Base-by-base conservation (phyloP, 2,329 filamentous ascomycete genomes). In the Monosporascus sp. region DNA sequence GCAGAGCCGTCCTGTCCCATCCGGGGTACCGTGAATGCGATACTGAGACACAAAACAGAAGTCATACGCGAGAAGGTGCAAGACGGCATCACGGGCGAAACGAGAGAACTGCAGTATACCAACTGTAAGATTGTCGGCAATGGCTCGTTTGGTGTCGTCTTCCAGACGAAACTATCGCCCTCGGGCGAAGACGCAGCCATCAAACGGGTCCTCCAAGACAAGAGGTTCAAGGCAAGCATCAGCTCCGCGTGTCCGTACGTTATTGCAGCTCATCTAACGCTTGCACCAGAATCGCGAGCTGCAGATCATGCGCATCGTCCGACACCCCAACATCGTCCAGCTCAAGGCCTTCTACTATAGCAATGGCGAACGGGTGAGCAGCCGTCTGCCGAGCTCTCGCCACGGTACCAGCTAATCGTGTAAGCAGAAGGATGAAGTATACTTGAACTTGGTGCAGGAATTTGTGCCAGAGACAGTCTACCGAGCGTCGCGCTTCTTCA, bases 91-190 rank as follows among this genome's bases (percentile, higher is more conserved):
- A 99, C 94, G 15, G 94, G 94, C 66, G 94, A 99, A 73, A 96
- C 91, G 66, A 88, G 90, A 73, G 94, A 99, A 67, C 85, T 99
- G 76, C 90, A 96, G 72, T 99, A 99, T 74, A 97, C 94, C 53
- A 94, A 97, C 72, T 97, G 93, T 80, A 99, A 99, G 78, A 97
- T 99, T 67, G 94, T 99, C 48, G 94, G 94, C 72, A 99, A 99
- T 77, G 94, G 94, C 63, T 97, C 93, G 37, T 99, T 99, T 65
- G 94, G 94, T 61, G 93, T 99, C 49, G 94, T 99, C 60, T 99
- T 99, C 74, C 94, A 99, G 78, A 99, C 94, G 54, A 97, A 97
- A 78, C 83, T 99, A 66, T 93, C 93, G 57, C 94, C 94, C n/a
- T 94, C 89, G 59, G 93, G 93, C 60, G 94, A 99, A 74, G 94